These are phyloP conservation scores for Trapa incisa DNA, from an alignment of 345 rosid genomes.

Conservation along the genomic window DNA sequence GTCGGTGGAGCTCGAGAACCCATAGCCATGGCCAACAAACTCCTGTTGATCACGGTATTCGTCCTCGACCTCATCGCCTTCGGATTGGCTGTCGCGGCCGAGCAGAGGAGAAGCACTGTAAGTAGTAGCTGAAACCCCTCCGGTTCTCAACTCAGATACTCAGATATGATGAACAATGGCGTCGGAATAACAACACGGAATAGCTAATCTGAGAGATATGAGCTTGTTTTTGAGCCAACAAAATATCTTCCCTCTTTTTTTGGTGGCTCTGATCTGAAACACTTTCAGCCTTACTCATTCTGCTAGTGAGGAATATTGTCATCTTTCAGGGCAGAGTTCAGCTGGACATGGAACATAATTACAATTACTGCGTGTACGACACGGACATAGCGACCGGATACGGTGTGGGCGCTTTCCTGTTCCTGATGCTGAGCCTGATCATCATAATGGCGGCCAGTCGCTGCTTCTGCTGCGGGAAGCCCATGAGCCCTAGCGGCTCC, in stretches of 20 bases:
- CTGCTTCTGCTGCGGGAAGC: slow-evolving; percentile 78
- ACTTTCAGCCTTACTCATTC: no score
- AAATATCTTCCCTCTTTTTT: neutral
- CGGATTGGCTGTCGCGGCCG: slow-evolving; percentile 93
- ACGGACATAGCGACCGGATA: slow-evolving; percentile 70
- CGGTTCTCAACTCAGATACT: neutral
- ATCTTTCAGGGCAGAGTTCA: slow-evolving; percentile 25
- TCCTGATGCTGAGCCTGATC: slow-evolving; percentile 55
- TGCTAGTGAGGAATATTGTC: neutral
- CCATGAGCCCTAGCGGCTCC: slow-evolving; percentile 62
- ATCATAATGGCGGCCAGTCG: slow-evolving; percentile 51
- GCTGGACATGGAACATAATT: slow-evolving; percentile 8
- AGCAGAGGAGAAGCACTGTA: slow-evolving; percentile 77
- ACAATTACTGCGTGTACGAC: slow-evolving; percentile 53
- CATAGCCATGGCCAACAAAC: slow-evolving; percentile 47
- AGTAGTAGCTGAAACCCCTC: slow-evolving; percentile 13
- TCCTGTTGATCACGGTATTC: slow-evolving; percentile 52
- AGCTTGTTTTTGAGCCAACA: neutral
- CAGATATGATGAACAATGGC: neutral
- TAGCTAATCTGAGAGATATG: neutral
- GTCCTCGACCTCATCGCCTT: slow-evolving; percentile 70
- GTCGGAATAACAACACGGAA: neutral
- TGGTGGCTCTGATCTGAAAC: no score
- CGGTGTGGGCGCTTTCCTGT: slow-evolving; percentile 51
- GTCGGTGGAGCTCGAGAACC: slow-evolving; percentile 1